Evolutionary conservation across 345 rosid species (phyloP).

Genomic region (Chamaenerion angustifolium): DNA sequence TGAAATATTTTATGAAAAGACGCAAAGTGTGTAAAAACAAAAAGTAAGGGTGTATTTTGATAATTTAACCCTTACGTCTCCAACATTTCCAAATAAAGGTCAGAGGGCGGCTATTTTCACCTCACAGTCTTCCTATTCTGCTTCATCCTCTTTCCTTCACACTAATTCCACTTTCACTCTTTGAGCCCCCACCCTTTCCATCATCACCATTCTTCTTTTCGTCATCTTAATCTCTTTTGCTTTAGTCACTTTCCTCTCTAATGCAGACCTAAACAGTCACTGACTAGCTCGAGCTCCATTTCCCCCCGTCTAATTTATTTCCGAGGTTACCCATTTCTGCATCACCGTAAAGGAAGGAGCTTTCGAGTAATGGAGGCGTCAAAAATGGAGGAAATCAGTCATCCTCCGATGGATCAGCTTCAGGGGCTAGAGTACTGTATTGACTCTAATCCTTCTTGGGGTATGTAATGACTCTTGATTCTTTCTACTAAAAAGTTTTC

Average conservation of each 20-base stretch:
- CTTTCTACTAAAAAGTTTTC: neutral
- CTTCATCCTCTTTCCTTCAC: constrained; percentile 10
- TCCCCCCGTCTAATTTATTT: constrained; percentile 7
- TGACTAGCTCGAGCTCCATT: constrained; percentile 7
- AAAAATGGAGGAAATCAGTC: constrained; percentile 79
- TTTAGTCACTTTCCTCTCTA: neutral
- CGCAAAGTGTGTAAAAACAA: no score
- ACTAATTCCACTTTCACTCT: constrained; percentile 2
- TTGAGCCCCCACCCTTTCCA: constrained; percentile 7
- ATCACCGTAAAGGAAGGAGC: neutral
- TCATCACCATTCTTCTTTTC: constrained; percentile 4
- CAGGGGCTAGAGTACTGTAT: constrained; percentile 97
- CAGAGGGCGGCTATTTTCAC: neutral
- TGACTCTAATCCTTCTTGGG: constrained; percentile 98
- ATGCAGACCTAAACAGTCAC: neutral
- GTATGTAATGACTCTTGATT: constrained; percentile 20
- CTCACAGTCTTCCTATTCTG: neutral
- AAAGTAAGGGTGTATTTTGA: no score
- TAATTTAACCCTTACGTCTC: neutral
- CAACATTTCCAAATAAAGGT: neutral
- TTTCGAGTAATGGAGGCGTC: constrained; percentile 47
- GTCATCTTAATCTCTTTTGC: constrained; percentile 1
- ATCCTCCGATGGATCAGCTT: constrained; percentile 95
- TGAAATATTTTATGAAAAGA: no score
- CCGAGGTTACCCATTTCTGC: constrained; percentile 14